Conservation (phyloP, 139 green algal genomes). For the Parachlorella kessleri region DNA sequence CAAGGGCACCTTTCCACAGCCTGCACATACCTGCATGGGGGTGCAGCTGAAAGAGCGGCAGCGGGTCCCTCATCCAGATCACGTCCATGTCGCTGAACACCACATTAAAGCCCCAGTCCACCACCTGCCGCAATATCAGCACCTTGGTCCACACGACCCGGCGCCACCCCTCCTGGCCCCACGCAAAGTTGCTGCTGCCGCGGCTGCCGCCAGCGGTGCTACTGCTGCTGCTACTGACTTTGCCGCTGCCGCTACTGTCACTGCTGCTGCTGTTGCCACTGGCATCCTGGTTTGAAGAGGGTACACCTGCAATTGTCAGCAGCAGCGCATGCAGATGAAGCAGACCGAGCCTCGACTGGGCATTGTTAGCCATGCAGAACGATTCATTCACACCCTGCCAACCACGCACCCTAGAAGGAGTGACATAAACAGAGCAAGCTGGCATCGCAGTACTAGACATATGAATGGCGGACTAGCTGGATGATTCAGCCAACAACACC, state of each 20-base stretch:
- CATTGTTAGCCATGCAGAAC: background rate
- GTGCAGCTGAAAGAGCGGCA: background rate
- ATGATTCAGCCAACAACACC: too few relatives aligned
- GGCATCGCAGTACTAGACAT: too few relatives aligned
- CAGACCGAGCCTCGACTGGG: background rate
- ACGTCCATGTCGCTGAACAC: constrained; percentile 3
- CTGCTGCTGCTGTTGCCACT: background rate
- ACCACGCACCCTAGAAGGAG: too few relatives aligned
- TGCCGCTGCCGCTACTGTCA: background rate
- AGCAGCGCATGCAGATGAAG: background rate
- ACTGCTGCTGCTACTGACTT: background rate
- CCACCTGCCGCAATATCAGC: background rate
- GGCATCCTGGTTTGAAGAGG: background rate
- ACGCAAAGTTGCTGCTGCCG: background rate
- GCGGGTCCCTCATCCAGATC: background rate
- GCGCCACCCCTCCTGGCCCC: constrained; percentile 1
- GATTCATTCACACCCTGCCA: too few relatives aligned
- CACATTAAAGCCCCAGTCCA: constrained; percentile 6
- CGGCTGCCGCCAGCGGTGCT: background rate
- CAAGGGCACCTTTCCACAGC: background rate
- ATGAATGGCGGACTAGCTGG: too few relatives aligned
- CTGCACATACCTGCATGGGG: constrained; percentile 3
- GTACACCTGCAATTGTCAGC: background rate
- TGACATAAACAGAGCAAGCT: too few relatives aligned
- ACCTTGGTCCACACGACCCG: background rate